Percentiles rank a stretch among this genome's conserved stretches.
Evolutionary conservation across 306 rosid species (phyloP).

Genomic region (Carpinus viminea): DNA sequence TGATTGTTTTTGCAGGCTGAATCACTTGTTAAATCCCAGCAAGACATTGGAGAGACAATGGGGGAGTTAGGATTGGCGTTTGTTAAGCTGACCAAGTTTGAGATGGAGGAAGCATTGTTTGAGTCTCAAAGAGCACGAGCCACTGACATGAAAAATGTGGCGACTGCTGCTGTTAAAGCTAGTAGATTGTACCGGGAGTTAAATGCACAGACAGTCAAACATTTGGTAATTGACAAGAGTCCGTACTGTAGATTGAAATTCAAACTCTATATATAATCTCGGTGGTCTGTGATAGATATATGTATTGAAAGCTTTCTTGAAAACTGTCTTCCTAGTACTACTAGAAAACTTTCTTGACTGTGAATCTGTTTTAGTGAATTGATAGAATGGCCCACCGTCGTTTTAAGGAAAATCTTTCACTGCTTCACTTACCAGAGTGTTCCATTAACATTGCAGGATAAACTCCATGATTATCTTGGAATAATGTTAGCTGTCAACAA

Average conservation of each 20-base stretch:
- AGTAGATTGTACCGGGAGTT: slow-evolving; percentile 90
- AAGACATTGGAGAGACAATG: slow-evolving; percentile 93
- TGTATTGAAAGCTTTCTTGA: background rate
- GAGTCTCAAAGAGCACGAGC: slow-evolving; percentile 73
- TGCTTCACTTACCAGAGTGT: background rate
- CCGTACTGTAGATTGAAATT: background rate
- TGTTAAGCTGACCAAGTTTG: slow-evolving; percentile 87
- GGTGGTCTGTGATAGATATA: background rate
- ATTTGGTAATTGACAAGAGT: slow-evolving; percentile 54
- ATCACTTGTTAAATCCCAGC: slow-evolving; percentile 90
- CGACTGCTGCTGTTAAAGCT: slow-evolving; percentile 91
- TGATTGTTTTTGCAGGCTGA: slow-evolving; percentile 68
- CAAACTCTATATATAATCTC: background rate
- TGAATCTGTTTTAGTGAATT: background rate
- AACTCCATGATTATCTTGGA: slow-evolving; percentile 96
- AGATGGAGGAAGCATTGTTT: slow-evolving; percentile 71
- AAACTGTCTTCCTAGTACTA: background rate
- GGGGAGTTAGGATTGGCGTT: slow-evolving; percentile 90
- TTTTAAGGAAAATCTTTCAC: background rate
- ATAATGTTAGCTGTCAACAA: slow-evolving; percentile 73
- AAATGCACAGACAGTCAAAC: slow-evolving; percentile 91
- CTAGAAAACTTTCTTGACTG: background rate
- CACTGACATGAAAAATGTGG: slow-evolving; percentile 72
- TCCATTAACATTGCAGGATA: slow-evolving; percentile 42
- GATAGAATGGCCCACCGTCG: background rate